Base-by-base conservation (phyloP, 306 rosid species). In the Medicago lupulina region DNA sequence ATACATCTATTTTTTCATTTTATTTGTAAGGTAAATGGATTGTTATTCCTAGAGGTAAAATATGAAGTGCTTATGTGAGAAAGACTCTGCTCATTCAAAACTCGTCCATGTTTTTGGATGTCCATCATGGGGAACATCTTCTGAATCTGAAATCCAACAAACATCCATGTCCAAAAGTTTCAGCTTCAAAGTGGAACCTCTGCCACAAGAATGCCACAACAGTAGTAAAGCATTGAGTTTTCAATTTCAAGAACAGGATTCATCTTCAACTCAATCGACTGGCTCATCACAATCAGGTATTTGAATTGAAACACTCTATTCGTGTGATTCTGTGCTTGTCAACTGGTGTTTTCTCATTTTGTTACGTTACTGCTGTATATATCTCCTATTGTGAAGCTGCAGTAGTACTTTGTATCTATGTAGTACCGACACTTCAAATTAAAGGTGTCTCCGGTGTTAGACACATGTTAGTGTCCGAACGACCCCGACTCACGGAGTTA, bases 211-310 rank as follows among this genome's bases (percentile, higher is more conserved):
- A 74, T 50, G 47, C 62, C 88, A 77, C 50, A 87, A 80, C 71
- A 84, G 81, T 55, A 84, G 81, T 55, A 87, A 83, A 87, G 78
- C 76, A 46, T 64, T 84, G 72, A 82, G 74, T 74, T 75, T 87
- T 58, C 88, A 81, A 41, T 67, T 86, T 74, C 94, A 75, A 31
- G 90, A 89, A 21, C 90, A 77, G 64, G 89, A 89, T 76, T 87
- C 88, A 15, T 80, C 92, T 71, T 84, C 94, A 58, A 75, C 89
- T 87, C 92, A 86, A 71, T 89, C 85, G 1, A 82, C 88, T 5
- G 82, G 76, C 77, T 82, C 93, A 4, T 47, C 82, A 69, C 79
- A 77, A 70, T 82, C 86, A 67, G 91, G 90, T 87, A 50, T 57
- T 31, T 73, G 40, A 38, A 74, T 34, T 70, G 54, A 59, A 31